Conservation (phyloP, 2,329 filamentous ascomycete genomes). For the Fusarium setosum region DNA sequence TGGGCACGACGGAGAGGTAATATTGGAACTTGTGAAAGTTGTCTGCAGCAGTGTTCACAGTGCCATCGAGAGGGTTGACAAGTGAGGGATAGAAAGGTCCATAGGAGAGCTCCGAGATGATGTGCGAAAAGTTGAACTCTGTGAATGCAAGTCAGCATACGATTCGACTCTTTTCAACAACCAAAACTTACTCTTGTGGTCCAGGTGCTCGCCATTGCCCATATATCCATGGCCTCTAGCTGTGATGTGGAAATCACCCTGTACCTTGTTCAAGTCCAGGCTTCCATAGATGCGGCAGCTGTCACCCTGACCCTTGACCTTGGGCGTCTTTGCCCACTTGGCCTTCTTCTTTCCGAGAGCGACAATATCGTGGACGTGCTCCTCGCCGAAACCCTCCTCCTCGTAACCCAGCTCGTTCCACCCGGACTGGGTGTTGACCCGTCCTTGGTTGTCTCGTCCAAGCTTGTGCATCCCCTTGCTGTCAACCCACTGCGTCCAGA, state of each 20-base stretch:
- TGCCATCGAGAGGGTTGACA: constrained; percentile 93
- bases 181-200: constrained; percentile 75
- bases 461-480: constrained; percentile 73
- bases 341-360: constrained; percentile 72
- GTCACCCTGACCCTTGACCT: constrained; percentile 69
- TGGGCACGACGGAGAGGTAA: constrained; percentile 94
- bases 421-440: constrained; percentile 66
- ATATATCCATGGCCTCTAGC: constrained; percentile 95
- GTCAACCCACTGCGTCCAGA: constrained; percentile 85
- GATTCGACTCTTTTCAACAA: background rate
- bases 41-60: constrained; percentile 77
- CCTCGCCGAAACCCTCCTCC: constrained; percentile 79
- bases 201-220: constrained; percentile 80
- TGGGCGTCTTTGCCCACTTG: constrained; percentile 82
- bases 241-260: constrained; percentile 98
- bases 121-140: constrained; percentile 98
- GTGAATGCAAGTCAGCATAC: constrained; percentile 33
- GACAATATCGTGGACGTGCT: constrained; percentile 93
- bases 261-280: constrained; percentile 93
- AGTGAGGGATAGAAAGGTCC: constrained; percentile 96
- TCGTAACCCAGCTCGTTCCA: constrained; percentile 60
- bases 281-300: constrained; percentile 92
- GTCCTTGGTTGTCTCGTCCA: constrained; percentile 65
- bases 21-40: constrained; percentile 99
- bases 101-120: constrained; percentile 95